These are phyloP conservation scores for Peronospora tabacina DNA, from an alignment of 352 stramenopile genomes.

Conservation along the genomic window DNA sequence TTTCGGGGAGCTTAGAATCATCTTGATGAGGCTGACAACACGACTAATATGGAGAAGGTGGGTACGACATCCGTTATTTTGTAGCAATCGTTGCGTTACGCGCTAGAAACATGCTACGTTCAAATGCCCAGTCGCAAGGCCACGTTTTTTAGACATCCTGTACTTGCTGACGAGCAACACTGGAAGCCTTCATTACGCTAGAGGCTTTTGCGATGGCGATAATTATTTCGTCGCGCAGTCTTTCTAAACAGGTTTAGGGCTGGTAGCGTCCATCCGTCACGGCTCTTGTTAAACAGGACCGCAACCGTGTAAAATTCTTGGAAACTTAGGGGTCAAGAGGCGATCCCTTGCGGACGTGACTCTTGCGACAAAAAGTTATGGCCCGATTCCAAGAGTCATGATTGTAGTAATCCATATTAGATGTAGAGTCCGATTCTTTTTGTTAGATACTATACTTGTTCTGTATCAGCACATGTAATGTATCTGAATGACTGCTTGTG, in stretches of 20 bases:
- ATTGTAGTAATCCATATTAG: too few relatives aligned
- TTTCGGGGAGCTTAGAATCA: neutral
- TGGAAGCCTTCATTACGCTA: neutral
- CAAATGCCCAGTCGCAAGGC: neutral
- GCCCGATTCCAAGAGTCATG: too few relatives aligned
- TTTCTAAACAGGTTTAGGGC: too few relatives aligned
- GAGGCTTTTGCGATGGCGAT: neutral
- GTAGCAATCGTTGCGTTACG: neutral
- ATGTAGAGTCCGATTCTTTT: too few relatives aligned
- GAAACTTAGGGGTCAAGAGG: neutral
- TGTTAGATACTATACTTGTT: too few relatives aligned
- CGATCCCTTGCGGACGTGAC: neutral
- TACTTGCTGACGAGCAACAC: neutral
- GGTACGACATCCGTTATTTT: neutral
- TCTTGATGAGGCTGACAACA: conserved; percentile 2
- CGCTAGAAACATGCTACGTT: neutral
- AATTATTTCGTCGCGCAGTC: too few relatives aligned
- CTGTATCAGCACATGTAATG: too few relatives aligned
- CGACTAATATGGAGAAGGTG: neutral
- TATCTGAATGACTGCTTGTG: too few relatives aligned
- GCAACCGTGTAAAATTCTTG: too few relatives aligned
- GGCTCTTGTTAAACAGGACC: too few relatives aligned
- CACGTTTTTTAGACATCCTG: neutral
- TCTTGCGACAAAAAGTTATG: too few relatives aligned
- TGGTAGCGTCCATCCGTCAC: too few relatives aligned